These are phyloP conservation scores for Monosporascus sp. DNA, from an alignment of 2,329 filamentous ascomycete genomes.

Conservation along the genomic window DNA sequence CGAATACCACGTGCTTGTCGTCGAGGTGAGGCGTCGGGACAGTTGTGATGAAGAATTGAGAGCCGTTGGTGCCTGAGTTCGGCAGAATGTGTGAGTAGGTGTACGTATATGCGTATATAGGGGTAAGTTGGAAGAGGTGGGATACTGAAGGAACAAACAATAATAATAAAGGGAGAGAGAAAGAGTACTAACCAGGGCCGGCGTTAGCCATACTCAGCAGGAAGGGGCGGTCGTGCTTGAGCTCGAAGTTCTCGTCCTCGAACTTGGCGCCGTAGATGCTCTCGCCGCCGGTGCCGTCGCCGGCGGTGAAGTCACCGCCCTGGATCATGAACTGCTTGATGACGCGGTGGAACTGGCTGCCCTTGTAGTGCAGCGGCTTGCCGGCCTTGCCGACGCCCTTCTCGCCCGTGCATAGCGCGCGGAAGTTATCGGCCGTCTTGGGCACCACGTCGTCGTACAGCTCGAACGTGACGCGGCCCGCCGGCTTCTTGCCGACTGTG, in stretches of 20 bases:
- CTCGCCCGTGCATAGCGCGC: slow-evolving; percentile 88
- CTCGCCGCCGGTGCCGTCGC: slow-evolving; percentile 93
- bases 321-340: slow-evolving; percentile 99
- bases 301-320: slow-evolving; percentile 92
- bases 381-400: slow-evolving; percentile 78
- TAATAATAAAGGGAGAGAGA: no score
- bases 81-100: slow-evolving; percentile 3
- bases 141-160: not conserved
- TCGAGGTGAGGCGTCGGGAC: slow-evolving; percentile 93
- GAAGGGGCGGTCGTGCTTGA: slow-evolving; percentile 90
- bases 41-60: slow-evolving; percentile 97
- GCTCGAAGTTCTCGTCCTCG: slow-evolving; percentile 89
- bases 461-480: slow-evolving; percentile 81
- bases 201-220: slow-evolving; percentile 97
- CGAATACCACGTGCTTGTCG: slow-evolving; percentile 95
- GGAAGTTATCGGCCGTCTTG: slow-evolving; percentile 96
- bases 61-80: slow-evolving; percentile 76
- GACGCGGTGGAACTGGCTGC: slow-evolving; percentile 87
- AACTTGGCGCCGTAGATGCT: slow-evolving; percentile 98
- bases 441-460: slow-evolving; percentile 74
- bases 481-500: slow-evolving; percentile 65
- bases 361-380: slow-evolving; percentile 89
- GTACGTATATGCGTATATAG: not conserved
- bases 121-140: not conserved
- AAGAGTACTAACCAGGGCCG: slow-evolving; percentile 63